Evolutionary conservation across 2,329 filamentous ascomycete genomes (phyloP), one percentile per base, ranked within the genome.

Genomic region (Beauveria scarabaeidicola): DNA sequence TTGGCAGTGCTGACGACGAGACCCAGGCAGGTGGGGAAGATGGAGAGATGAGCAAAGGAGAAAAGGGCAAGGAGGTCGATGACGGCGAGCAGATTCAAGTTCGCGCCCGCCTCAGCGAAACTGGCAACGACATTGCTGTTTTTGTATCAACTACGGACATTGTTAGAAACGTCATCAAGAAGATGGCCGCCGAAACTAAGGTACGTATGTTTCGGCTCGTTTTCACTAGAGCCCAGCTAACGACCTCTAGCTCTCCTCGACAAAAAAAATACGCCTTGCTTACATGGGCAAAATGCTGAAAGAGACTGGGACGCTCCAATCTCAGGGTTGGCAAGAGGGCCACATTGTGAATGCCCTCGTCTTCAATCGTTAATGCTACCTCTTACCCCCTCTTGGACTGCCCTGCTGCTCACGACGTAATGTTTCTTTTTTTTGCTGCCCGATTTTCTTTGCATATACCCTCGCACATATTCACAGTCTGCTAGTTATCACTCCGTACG

Each of bases 251-350:
- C 75, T 92, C 36, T 72, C 80, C 2, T 69, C 77, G 8, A 76
- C 75, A 48, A 84, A 83, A 62, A 81, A 78, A 52, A 77, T 96
- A 54, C 84, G 84, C 58, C 81, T 96, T 61, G 86, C 85, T 21
- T 95, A 96, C 70, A 81, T 94, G 72, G 92, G 92, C 65, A 90
- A 86, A 69, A 83, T 92, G 54, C 80, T 96, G 50, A 85, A 86
- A 64, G 89, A 93, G 64, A 79, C 80, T 58, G 70, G 82, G 21
- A 80, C 86, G 1, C 75, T 96, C 19, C 72, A 77, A 48, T 80
- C 81, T 3, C 88, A 94, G 66, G 88, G 88, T 52, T 96, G 90
- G 89, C 82, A 85, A 66, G 79, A 82, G 62, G 88, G 85, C 40
- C 82, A 94, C 68, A 78, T 94, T 38, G 75, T 96, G 58, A 94